Evolutionary conservation across 2,329 filamentous ascomycete species (phyloP).

Genomic region (Penicillium freii): DNA sequence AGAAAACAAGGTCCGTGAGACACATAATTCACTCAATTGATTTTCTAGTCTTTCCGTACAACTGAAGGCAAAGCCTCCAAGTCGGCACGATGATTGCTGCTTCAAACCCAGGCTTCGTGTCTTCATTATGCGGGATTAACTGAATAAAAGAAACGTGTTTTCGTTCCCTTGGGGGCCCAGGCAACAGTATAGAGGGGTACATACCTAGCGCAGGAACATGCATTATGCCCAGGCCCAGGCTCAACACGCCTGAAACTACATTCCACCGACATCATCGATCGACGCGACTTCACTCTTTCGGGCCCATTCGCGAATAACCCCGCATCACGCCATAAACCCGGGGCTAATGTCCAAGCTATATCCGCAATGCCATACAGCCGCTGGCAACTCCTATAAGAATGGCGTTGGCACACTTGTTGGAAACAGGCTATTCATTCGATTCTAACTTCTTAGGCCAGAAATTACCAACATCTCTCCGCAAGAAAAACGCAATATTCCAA

Average conservation of each 20-base stretch:
- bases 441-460: background rate
- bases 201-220: background rate
- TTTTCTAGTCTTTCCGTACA: background rate
- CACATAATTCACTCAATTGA: background rate
- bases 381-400: conserved; percentile 12
- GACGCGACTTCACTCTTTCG: conserved; percentile 8
- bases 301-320: conserved; percentile 11
- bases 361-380: background rate
- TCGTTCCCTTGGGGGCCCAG: background rate
- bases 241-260: background rate
- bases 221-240: background rate
- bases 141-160: no score
- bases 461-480: background rate
- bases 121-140: no score
- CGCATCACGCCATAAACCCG: conserved; percentile 17
- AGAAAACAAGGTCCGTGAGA: background rate
- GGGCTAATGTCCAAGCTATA: background rate
- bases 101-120: accelerated
- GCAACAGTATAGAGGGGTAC: background rate
- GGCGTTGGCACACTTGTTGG: background rate
- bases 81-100: background rate
- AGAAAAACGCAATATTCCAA: background rate
- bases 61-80: background rate
- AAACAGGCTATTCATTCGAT: background rate
- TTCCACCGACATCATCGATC: conserved; percentile 24